Base-by-base conservation (phyloP, 768 basidiomycete genomes). In the Xerocomus brunneocitrinus region DNA sequence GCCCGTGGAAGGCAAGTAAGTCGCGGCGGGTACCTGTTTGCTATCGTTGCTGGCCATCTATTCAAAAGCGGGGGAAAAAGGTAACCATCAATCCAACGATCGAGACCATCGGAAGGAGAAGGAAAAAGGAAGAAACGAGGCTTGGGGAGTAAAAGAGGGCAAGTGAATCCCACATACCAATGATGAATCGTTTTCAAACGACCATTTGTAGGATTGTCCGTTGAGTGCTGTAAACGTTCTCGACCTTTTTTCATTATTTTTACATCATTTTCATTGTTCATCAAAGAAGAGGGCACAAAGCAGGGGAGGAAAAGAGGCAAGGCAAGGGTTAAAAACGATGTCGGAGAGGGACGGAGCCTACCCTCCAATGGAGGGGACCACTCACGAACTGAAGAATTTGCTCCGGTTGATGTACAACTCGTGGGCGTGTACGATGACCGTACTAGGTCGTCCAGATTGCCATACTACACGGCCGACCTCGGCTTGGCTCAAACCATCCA, bases 41-140 rank as follows among this genome's bases (percentile, higher is more conserved):
- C 67, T 69, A 25, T 69, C 67, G 54, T 69, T 67, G 57, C 69
- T 71, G 2, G 63, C 61, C 61, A 69, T 62, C 67, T 69, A 30
- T 30, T 8, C 42, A 16, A 19, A 34, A 24, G 28, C 35, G n/a
- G 10, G 28, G 19, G 12, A 12, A 31, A 25, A 25, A 16, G 34
- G 10, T 3, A 32, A 19, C 35, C 49, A 35, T 61, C 36, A 47
- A 46, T 28, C 32, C 47, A 49, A 6, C 12, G 34, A 6, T 1
- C 32, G 32, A 34, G 32, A 34, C 32, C 12, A 13, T 34, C 32
- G 5, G 32, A 32, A 39, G 16, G 35, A 39, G 27, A 8, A 8
- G 22, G 3, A 32, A 27, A 32, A 19, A 13, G 22, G 5, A 27
- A 34, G 34, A 27, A 39, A 40, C n/a, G 28, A 49, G 27, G 35